Base-by-base conservation (phyloP, 148 eudicot species). In the Limonium bicolor region DNA sequence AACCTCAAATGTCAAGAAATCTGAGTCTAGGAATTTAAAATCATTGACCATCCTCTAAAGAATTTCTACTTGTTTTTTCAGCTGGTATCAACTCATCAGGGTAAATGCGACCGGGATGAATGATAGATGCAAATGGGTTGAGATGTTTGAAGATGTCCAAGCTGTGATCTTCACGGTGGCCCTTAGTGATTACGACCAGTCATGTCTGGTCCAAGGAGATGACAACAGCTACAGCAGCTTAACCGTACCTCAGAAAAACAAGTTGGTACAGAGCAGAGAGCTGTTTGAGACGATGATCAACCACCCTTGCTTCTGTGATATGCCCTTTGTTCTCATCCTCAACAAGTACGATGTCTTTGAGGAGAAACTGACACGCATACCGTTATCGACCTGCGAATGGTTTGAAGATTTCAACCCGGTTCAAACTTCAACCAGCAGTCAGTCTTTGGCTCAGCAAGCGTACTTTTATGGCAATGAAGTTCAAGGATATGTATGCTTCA, bases 391-490 rank as follows among this genome's bases (percentile, higher is more conserved):
- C 37, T 90, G 95, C 28, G 85, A 84, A 27, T 90, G 99, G 94
- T 78, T 90, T 67, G 31, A 46, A 0, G 95, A 78, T 32, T 90
- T 85, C 54, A 54, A 72, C 51, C 99, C 94, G 0, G 85, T 85
- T 27, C 51, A 68, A 21, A 69, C 95, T 15, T 58, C 62, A 60
- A 63, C 78, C 58, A 85, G 65, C 37, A 71, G 60, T 53, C 99
- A 85, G 56, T 62, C 87, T 3, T 58, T 84, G 36, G 99, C 87
- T 24, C 73, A 85, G 39, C 95, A 90, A 48, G 95, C 99, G 38
- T 90, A 80, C 60, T 90, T 70, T 60, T 90, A 78, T 81, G 13
- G 99, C 99, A n/a, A 80, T 80, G 93, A 90, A 70, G 71, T 90
- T 80, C 55, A 90, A 90, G 53, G 95, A 90, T 51, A 73, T 85